A percentile compares a stretch with the other conserved stretches of the same genome.
Evolutionary conservation across 2,329 filamentous ascomycete species (phyloP).

Genomic region (Arthrobotrys entomopaga): DNA sequence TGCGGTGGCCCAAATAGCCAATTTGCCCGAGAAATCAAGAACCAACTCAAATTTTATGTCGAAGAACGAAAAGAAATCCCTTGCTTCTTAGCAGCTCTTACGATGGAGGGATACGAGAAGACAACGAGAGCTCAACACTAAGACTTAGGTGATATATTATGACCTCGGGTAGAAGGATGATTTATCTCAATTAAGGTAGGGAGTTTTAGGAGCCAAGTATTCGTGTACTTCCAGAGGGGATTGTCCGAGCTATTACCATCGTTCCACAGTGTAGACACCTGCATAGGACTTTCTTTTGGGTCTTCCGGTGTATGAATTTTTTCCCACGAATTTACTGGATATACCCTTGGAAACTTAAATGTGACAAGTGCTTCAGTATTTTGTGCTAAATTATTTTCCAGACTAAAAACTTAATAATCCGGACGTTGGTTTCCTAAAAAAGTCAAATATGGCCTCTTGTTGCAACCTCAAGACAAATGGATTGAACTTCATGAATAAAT

Average conservation of each 20-base stretch:
- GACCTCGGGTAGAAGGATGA: background rate
- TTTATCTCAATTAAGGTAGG: background rate
- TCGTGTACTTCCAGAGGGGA: too few species aligned
- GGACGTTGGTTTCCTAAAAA: background rate
- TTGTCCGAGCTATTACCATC: too few species aligned
- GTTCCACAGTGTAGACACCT: background rate
- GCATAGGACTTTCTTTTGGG: background rate
- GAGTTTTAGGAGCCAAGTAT: background rate
- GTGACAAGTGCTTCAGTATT: too few species aligned
- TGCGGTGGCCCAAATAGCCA: slow-evolving; percentile 85
- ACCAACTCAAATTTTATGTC: slow-evolving; percentile 95
- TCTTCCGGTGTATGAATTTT: background rate
- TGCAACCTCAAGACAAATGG: slow-evolving; percentile 82
- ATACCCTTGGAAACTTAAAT: too few species aligned
- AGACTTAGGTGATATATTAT: background rate
- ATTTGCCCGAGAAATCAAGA: slow-evolving; percentile 85
- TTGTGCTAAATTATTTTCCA: too few species aligned
- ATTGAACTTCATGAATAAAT: slow-evolving; percentile 78
- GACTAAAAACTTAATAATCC: background rate
- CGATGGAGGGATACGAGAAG: slow-evolving; percentile 59
- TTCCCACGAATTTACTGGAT: too few species aligned
- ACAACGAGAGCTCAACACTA: slow-evolving; percentile 58
- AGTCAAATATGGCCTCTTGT: slow-evolving; percentile 76
- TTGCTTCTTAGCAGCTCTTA: slow-evolving; percentile 58
- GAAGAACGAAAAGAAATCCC: slow-evolving; percentile 72